Percentiles rank a stretch among this genome's conserved stretches.
phyloP scores from a whole-genome alignment of 306 rosid genomes.

The Trichosanthes cucumerina region DNA sequence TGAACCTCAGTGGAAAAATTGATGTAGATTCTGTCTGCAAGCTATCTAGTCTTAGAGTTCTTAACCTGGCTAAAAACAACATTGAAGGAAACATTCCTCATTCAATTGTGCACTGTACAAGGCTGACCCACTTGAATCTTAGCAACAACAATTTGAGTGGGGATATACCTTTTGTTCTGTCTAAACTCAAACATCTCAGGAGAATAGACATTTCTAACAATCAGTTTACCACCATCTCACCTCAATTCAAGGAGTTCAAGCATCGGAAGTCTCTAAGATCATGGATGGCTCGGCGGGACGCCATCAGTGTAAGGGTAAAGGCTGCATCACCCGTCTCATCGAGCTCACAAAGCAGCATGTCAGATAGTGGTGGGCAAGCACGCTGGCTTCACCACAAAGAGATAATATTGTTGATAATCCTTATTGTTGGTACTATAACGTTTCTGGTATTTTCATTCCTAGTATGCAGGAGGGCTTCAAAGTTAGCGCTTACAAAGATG shows the following conservation, averaged over 20 bases:
- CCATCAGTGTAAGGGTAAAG: neutral
- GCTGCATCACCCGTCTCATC: slow-evolving; percentile 1
- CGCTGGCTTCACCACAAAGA: neutral
- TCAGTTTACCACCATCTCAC: slow-evolving; percentile 21
- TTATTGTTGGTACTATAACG: slow-evolving; percentile 18
- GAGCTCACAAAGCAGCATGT: neutral
- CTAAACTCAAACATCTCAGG: slow-evolving; percentile 34
- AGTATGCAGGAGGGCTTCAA: slow-evolving; percentile 18
- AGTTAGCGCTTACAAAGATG: slow-evolving; percentile 1
- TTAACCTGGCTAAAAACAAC: slow-evolving; percentile 27
- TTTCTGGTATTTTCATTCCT: slow-evolving; percentile 24
- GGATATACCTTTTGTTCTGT: slow-evolving; percentile 35
- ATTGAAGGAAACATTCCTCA: slow-evolving; percentile 23
- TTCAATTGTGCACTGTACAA: slow-evolving; percentile 35
- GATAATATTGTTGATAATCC: neutral
- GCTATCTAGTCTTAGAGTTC: slow-evolving; percentile 22
- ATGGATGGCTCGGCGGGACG: slow-evolving; percentile 5
- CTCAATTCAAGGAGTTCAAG: slow-evolving; percentile 17
- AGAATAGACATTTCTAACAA: slow-evolving; percentile 44
- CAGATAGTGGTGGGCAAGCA: neutral
- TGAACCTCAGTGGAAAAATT: slow-evolving; percentile 24
- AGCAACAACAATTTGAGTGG: slow-evolving; percentile 48
- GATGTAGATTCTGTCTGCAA: slow-evolving; percentile 32
- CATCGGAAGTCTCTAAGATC: slow-evolving; percentile 1
- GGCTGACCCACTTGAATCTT: slow-evolving; percentile 38